phyloP scores from a whole-genome alignment of 2,329 filamentous ascomycete species.

The Nectriaceae sp. region DNA sequence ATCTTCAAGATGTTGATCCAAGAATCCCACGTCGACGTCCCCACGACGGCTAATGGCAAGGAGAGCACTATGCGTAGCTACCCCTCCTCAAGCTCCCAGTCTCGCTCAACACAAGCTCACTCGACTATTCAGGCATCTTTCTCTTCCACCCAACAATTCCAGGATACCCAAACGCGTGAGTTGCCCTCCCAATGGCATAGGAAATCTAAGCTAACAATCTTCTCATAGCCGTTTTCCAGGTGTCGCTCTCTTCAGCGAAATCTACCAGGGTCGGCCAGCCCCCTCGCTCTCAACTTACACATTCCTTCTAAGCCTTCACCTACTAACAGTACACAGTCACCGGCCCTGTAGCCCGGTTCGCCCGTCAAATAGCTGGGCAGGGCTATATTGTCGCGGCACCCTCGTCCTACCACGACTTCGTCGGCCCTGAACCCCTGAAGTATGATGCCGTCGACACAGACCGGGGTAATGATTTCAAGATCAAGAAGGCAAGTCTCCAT shows the following conservation, averaged over 20 bases:
- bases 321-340: conserved; percentile 61
- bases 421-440: conserved; percentile 76
- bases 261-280: conserved; percentile 76
- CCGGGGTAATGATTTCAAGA: conserved; percentile 82
- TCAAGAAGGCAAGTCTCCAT: conserved; percentile 66
- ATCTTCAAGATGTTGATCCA: conserved; percentile 51
- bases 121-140: conserved; percentile 68
- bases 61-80: conserved; percentile 53
- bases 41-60: conserved; percentile 53
- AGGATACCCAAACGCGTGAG: conserved; percentile 82
- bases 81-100: not conserved
- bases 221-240: conserved; percentile 69
- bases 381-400: conserved; percentile 93
- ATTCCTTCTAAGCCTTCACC: not conserved
- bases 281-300: not conserved
- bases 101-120: conserved; percentile 11
- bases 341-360: conserved; percentile 85
- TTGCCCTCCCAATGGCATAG: no score
- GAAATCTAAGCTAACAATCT: not conserved
- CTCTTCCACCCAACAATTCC: conserved; percentile 84
- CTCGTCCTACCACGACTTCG: conserved; percentile 92
- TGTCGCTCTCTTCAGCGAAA: conserved; percentile 88
- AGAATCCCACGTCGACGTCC: conserved; percentile 54
- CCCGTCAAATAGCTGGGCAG: conserved; percentile 86
- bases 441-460: conserved; percentile 91